Evolutionary conservation across 2,329 filamentous ascomycete genomes (phyloP), one percentile per base, ranked within the genome.

Genomic region (Sarocladiaceae sp.): DNA sequence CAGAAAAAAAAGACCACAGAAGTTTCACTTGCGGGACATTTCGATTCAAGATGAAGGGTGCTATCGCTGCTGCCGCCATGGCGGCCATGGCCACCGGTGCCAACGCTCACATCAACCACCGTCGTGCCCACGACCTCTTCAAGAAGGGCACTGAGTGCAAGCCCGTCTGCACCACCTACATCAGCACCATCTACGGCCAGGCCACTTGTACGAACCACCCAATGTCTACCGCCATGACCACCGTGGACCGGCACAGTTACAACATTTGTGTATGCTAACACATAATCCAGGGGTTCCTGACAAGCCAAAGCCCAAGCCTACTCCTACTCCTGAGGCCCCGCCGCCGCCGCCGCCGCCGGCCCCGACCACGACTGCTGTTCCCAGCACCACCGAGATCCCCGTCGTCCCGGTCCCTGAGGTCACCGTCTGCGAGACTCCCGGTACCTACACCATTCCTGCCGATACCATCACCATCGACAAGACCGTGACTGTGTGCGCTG

Each of bases 361-460:
- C 52, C 58, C 44, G 31, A 40, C 46, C 19, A 43, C 45, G 15
- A 50, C 50, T 2, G 44, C 21, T 4, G 13, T 32, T 21, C 53
- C 58, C 34, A 61, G 63, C 49, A 63, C 68, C 20, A 64, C 67
- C 48, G 55, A 69, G 50, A 65, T 69, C 45, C 63, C 68, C 24
- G 62, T 67, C 20, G 65, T 78, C 37, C 76, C 76, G 34, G 79
- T 75, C 18, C 72, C 73, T 16, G 61, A 72, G 52, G 61, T 69
- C 42, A 66, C 73, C 64, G 66, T 67, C 42, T 83, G 73, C 73
- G 67, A 78, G 44, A 82, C 79, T 35, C 78, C 84, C 24, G 85
- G 85, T 64, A 77, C 75, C 50, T 89, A 88, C 72, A 88, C 84
- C 53, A 80, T 87, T 72, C 80, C 82, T 53, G 82, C 83, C 48